Evolutionary conservation across 2,329 filamentous ascomycete genomes (phyloP).

Genomic region (Penicillium sp.): DNA sequence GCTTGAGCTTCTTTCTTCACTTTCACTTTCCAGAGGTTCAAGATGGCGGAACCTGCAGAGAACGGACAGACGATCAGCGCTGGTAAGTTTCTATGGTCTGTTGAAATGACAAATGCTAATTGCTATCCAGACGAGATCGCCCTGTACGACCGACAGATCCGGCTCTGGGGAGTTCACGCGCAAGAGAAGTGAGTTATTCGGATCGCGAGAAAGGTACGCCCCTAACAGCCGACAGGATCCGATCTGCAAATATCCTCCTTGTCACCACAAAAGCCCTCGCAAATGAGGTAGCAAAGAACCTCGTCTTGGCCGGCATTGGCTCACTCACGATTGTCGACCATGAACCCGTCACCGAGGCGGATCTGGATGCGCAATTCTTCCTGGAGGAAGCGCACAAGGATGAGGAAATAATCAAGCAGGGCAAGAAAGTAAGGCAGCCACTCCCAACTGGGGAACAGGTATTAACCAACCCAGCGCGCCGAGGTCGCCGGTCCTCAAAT

Average conservation of each 20-base stretch:
- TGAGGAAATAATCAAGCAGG: constrained; percentile 47
- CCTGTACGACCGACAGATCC: constrained; percentile 94
- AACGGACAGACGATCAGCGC: constrained; percentile 34
- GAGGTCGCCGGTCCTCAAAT: constrained; percentile 75
- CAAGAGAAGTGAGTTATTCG: constrained; percentile 66
- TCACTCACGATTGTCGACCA: constrained; percentile 87
- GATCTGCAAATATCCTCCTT: constrained; percentile 83
- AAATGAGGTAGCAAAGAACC: constrained; percentile 95
- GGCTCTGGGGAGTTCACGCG: constrained; percentile 93
- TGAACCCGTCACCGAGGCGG: constrained; percentile 69
- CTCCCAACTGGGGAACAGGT: constrained; percentile 12
- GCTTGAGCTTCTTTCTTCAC: constrained; percentile 11
- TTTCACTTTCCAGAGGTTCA: constrained; percentile 1
- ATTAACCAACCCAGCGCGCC: constrained; percentile 59
- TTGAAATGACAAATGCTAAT: background rate
- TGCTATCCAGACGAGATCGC: constrained; percentile 79
- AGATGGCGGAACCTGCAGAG: constrained; percentile 25
- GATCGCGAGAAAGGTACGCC: background rate
- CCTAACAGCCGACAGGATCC: constrained; percentile 59
- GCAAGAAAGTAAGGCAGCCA: constrained; percentile 61
- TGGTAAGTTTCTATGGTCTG: constrained; percentile 20
- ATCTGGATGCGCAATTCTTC: constrained; percentile 82
- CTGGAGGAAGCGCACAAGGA: constrained; percentile 61
- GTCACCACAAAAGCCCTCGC: constrained; percentile 84
- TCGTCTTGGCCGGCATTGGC: constrained; percentile 88